Conservation (phyloP, 2,329 filamentous ascomycete species). For the Fonsecaea erecta region DNA sequence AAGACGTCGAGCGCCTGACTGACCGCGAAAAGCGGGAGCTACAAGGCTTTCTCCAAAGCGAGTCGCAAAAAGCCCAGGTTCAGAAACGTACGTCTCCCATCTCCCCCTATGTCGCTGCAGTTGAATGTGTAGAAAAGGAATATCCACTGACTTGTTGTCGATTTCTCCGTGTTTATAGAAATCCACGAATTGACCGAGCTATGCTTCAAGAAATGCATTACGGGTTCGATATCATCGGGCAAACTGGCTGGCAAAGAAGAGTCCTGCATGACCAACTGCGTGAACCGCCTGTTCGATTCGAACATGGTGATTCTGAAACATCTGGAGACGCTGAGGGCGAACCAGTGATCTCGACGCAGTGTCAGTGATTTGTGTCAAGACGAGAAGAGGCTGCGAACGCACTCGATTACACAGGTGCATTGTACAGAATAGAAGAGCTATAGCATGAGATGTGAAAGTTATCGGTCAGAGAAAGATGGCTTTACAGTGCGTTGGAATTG, state of each 20-base stretch:
- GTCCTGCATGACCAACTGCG: slow-evolving; percentile 86
- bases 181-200: slow-evolving; percentile 72
- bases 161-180: slow-evolving; percentile 46
- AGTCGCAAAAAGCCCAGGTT: slow-evolving; percentile 75
- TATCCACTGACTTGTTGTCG: background rate
- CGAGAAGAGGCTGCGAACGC: background rate
- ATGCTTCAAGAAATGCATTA: slow-evolving; percentile 95
- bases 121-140: too few relatives aligned
- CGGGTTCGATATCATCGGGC: slow-evolving; percentile 70
- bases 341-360: slow-evolving; percentile 39
- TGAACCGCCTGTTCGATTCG: slow-evolving; percentile 90
- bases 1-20: slow-evolving; percentile 58
- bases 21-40: slow-evolving; percentile 85
- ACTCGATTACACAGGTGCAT: background rate
- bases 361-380: background rate
- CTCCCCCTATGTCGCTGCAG: too few relatives aligned
- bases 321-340: slow-evolving; percentile 66
- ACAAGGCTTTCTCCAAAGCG: slow-evolving; percentile 80
- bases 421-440: slow-evolving; percentile 17
- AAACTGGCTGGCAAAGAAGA: slow-evolving; percentile 79
- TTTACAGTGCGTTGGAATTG: background rate
- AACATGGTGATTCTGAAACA: slow-evolving; percentile 85
- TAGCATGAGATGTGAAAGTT: background rate
- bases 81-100: slow-evolving; percentile 52
- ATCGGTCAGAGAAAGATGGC: background rate